Percentiles rank a stretch among this genome's conserved stretches.
These are phyloP conservation scores for Lachancea lanzarotensis DNA, from an alignment of 805 yeast species.

Conservation along the genomic window DNA sequence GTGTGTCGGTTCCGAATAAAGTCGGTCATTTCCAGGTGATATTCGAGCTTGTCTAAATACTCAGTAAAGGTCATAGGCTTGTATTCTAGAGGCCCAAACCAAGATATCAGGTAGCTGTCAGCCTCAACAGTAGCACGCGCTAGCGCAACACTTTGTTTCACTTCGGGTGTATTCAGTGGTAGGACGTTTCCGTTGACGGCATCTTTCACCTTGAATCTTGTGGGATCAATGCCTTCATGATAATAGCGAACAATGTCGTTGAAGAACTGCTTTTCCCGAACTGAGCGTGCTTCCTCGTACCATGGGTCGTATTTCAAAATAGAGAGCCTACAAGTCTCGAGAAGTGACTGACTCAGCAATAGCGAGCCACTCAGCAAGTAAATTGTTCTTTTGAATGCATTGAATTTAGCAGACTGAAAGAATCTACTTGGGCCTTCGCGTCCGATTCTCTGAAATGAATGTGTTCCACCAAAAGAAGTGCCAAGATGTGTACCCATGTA, in stretches of 20 bases:
- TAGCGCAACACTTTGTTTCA: constrained; percentile 33
- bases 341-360: constrained; percentile 46
- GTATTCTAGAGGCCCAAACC: constrained; percentile 63
- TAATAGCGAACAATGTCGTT: constrained; percentile 31
- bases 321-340: constrained; percentile 48
- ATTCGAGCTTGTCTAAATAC: constrained; percentile 31
- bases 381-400: constrained; percentile 27
- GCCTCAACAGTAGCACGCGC: constrained; percentile 43
- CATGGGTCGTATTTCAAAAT: constrained; percentile 55
- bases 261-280: constrained; percentile 38
- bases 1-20: constrained; percentile 20
- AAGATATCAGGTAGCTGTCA: constrained; percentile 40
- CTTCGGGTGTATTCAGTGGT: constrained; percentile 28
- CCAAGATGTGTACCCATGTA: constrained; percentile 12
- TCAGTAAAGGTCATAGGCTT: constrained; percentile 44
- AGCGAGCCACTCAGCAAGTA: constrained; percentile 40
- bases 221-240: constrained; percentile 33
- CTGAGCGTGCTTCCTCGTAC: constrained; percentile 57
- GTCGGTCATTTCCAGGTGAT: constrained; percentile 26
- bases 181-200: constrained; percentile 25
- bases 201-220: constrained; percentile 30
- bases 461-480: constrained; percentile 18
- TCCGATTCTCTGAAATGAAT: constrained; percentile 16
- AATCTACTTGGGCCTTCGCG: constrained; percentile 13
- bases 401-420: constrained; percentile 22